Evolutionary conservation across 1,284 basidiomycete genomes (phyloP), one percentile per base, ranked within the genome.

Genomic region (Stereum hirsutum): DNA sequence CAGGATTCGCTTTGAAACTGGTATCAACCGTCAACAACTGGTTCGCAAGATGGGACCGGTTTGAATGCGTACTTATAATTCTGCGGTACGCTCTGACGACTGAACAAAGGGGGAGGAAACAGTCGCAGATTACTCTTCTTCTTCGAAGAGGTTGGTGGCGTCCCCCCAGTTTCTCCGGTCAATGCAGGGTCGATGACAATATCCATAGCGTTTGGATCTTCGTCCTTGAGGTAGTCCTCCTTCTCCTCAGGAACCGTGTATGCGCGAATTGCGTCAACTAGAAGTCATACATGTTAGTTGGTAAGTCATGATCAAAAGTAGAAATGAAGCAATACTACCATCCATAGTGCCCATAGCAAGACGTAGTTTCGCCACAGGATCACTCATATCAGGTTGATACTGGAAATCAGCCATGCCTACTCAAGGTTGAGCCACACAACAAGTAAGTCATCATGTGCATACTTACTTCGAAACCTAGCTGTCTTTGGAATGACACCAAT

Each of bases 371-470:
- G 79, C 63, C 3, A 90, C 65, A 3, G 81, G 78, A 54, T 93
- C 88, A 19, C 76, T 62, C 54, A 70, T 67, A 44, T 83, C 69
- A 1, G 89, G 88, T 44, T 81, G 75, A 60, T 79, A 95, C 61
- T 95, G 91, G 57, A 81, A 95, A 58, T 96, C 92, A 33, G 82
- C 89, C 87, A 95, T 90, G 47, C 81, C 92, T 96, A 39, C 26
- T 31, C 44, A 38, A 47, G 27, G 39, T 21, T 26, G 26, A 23
- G 6, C 30, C 19, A n/a, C 6, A 8, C 30, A 12, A 44, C 27
- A 21, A 10, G 26, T 25, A 30, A 34, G 31, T 39, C 27, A 36
- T 21, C 38, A 38, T 31, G n/a, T n/a, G 23, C 31, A 17, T 36
- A 64, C 83, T 63, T 54, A 93, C 92, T 83, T 62, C 93, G 75